Percentiles rank a stretch among this genome's conserved stretches.
Conservation (phyloP, 2,329 filamentous ascomycete species). For the Chaetomiaceae sp. region DNA sequence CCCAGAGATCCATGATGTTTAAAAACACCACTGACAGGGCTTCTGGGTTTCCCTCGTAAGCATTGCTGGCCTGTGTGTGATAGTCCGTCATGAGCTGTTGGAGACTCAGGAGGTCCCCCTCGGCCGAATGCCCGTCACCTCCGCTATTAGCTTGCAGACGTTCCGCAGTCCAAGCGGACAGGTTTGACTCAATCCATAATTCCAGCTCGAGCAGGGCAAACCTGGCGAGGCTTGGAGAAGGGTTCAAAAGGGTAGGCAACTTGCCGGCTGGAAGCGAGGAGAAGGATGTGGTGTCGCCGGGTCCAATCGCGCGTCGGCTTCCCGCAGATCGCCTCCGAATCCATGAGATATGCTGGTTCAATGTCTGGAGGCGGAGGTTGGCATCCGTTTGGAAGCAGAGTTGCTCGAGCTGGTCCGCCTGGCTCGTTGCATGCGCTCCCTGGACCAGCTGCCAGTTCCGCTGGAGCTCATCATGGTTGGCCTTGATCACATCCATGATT, state of each 20-base stretch:
- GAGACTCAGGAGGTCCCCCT: not conserved
- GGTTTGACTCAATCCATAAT: constrained; percentile 16
- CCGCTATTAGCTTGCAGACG: not conserved
- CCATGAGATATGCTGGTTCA: constrained; percentile 14
- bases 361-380: constrained; percentile 3
- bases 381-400: constrained; percentile 16
- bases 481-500: not conserved
- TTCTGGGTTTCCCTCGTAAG: constrained; percentile 14
- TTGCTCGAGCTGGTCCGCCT: not conserved
- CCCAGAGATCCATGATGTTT: constrained; percentile 21
- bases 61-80: not conserved
- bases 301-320: not conserved
- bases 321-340: constrained; percentile 7
- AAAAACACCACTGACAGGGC: constrained; percentile 21
- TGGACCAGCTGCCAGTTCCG: constrained; percentile 9
- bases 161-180: constrained; percentile 8
- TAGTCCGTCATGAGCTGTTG: constrained; percentile 9
- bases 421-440: not conserved
- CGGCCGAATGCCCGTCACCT: not conserved
- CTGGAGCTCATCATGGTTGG: not conserved
- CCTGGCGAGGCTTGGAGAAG: not conserved
- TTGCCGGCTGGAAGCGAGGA: not conserved
- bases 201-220: constrained; percentile 19
- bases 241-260: not conserved
- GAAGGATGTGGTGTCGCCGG: constrained; percentile 12